Conservation (phyloP, 2,329 filamentous ascomycete genomes). For the Neonectria neomacrospora region DNA sequence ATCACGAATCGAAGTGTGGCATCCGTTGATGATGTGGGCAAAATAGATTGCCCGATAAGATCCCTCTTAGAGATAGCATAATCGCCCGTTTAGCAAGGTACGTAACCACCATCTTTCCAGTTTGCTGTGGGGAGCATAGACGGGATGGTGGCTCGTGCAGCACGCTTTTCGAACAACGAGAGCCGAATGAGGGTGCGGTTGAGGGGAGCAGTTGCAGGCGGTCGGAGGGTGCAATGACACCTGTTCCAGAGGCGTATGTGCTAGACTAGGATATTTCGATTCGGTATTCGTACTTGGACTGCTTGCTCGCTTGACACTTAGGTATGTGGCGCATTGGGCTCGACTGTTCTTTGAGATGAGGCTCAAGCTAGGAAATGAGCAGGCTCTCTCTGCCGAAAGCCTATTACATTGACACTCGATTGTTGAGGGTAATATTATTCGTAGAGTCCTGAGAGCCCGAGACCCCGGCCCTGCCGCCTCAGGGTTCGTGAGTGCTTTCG, state of each 20-base stretch:
- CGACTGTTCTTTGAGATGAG: background rate
- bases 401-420: constrained; percentile 8
- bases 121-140: constrained; percentile 20
- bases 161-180: constrained; percentile 26
- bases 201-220: constrained; percentile 24
- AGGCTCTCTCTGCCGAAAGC: constrained; percentile 6
- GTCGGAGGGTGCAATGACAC: constrained; percentile 5
- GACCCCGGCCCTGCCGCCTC: constrained; percentile 1
- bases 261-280: constrained; percentile 1
- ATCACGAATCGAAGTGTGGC: constrained; percentile 31
- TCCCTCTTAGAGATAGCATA: constrained; percentile 10
- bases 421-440: constrained; percentile 8
- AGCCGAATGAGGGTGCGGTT: constrained; percentile 29
- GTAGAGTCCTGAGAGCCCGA: background rate
- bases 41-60: constrained; percentile 28
- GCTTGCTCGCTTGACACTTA: background rate
- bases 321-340: background rate
- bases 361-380: constrained; percentile 2
- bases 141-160: constrained; percentile 31
- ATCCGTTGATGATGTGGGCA: constrained; percentile 25
- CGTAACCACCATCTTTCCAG: background rate
- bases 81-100: constrained; percentile 3
- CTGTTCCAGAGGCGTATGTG: background rate
- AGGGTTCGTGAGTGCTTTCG: constrained; percentile 5
- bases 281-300: background rate